These are phyloP conservation scores for Cerrena zonata DNA, from an alignment of 1,284 basidiomycete species.

Conservation along the genomic window DNA sequence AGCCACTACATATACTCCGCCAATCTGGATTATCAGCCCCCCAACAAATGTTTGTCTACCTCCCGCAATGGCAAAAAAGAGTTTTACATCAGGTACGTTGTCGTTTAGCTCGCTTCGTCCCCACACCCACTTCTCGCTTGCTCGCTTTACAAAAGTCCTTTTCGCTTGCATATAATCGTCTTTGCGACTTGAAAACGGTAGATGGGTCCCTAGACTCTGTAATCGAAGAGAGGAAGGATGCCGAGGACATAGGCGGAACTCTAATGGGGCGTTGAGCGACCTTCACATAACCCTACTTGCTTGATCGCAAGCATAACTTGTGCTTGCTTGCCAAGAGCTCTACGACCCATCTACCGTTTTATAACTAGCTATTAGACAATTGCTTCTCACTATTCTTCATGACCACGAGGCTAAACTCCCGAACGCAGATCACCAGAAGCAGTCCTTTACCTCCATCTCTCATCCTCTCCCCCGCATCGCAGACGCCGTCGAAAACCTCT, in stretches of 20 bases:
- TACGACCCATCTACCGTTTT: constrained; percentile 9
- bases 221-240: too few relatives aligned
- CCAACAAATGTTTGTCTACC: constrained; percentile 26
- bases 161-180: constrained; percentile 4
- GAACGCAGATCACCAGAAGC: constrained; percentile 47
- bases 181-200: too few relatives aligned
- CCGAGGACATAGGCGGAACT: too few relatives aligned
- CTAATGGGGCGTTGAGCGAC: too few relatives aligned
- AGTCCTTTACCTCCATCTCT: constrained; percentile 57
- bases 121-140: constrained; percentile 9
- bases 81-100: constrained; percentile 26
- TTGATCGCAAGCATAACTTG: too few relatives aligned
- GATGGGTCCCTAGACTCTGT: too few relatives aligned
- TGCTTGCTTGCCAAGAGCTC: constrained; percentile 9
- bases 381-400: constrained; percentile 4
- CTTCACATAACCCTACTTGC: too few relatives aligned
- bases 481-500: constrained; percentile 33
- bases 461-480: constrained; percentile 62
- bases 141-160: constrained; percentile 5
- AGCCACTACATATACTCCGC: constrained; percentile 14
- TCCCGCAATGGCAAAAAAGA: constrained; percentile 31
- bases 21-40: constrained; percentile 26
- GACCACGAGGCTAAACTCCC: constrained; percentile 10
- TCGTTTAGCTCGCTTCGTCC: constrained; percentile 11
- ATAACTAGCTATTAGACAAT: constrained; percentile 9